Base-by-base conservation (phyloP, 345 rosid genomes). In the Acer yangbiense region DNA sequence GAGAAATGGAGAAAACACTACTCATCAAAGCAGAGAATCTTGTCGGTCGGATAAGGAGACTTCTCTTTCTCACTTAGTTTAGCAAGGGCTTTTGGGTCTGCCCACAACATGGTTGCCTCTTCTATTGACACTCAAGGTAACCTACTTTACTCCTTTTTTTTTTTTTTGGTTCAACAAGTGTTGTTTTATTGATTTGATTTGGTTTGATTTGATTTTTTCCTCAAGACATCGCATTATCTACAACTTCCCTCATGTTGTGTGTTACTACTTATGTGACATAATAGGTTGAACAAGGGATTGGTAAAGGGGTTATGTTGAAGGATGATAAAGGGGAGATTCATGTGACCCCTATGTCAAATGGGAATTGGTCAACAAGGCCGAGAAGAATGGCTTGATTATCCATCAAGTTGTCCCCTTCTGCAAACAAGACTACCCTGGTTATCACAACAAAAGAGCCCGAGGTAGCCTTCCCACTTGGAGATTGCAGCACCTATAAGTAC, bases 1-100 rank as follows among this genome's bases (percentile, higher is more conserved):
- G 86, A 87, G 57, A 90, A 77, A 77, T 83, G 78, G 88, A 68
- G 69, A 50, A 77, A 60, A 25, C 87, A 87, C 72, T 87, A 89
- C 77, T 82, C 89, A 75, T 86, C 86, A 69, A 74, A 76, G 72
- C 91, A 88, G 11, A 64, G 83, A 78, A 87, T 89, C 10, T 68
- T 90, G 46, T 76, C 87, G 41, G 89, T 89, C 0, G 91, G 93
- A 65, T 92, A 89, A 80, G 94, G 89, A n/a, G 87, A 90, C 80
- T 86, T 89, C 78, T 90, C 92, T 13, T 87, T 89, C 79, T 81
- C 92, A 70, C 74, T 82, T 72, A 82, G 81, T 69, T 78, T 87
- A 70, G 92, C 94, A 71, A 78, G 73, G 65, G 80, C 87, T 12
- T 90, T 90, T 73, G 90, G 92, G 27, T 86, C 87, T 21, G 90